Conservation (phyloP, 78 protist genomes). For the Speleostelium caveatum region DNA sequence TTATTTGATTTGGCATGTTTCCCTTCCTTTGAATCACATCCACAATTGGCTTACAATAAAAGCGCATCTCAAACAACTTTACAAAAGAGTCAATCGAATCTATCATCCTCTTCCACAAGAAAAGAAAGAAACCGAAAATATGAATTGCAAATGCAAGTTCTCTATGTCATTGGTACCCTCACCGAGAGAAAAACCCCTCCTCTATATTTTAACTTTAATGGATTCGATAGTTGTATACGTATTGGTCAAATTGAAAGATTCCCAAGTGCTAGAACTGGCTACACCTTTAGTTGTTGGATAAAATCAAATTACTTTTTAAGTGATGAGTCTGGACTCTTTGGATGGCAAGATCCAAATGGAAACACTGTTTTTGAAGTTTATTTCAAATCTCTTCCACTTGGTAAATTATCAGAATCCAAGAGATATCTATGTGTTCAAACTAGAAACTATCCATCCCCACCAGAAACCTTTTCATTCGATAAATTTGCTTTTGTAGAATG, state of each 20-base stretch:
- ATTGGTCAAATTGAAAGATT: constrained; percentile 55
- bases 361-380: constrained; percentile 64
- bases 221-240: constrained; percentile 45
- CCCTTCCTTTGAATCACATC: constrained; percentile 74
- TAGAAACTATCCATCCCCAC: constrained; percentile 75
- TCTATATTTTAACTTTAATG: constrained; percentile 69
- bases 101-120: neutral
- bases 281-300: constrained; percentile 74
- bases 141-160: constrained; percentile 75
- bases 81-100: neutral
- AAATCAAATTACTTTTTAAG: constrained; percentile 40
- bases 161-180: constrained; percentile 67
- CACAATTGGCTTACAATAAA: constrained; percentile 5
- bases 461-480: constrained; percentile 60
- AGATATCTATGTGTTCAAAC: constrained; percentile 67
- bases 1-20: constrained; percentile 69
- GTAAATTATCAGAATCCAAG: constrained; percentile 12
- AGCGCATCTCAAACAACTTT: neutral
- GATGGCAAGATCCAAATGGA: constrained; percentile 55
- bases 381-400: constrained; percentile 65
- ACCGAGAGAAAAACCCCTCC: constrained; percentile 78
- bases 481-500: constrained; percentile 67
- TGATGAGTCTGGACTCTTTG: constrained; percentile 64
- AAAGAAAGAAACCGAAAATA: constrained; percentile 53
- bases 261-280: constrained; percentile 49